Evolutionary conservation across 2,329 filamentous ascomycete genomes (phyloP), one percentile per base, ranked within the genome.

Genomic region (Verticillium longisporum): DNA sequence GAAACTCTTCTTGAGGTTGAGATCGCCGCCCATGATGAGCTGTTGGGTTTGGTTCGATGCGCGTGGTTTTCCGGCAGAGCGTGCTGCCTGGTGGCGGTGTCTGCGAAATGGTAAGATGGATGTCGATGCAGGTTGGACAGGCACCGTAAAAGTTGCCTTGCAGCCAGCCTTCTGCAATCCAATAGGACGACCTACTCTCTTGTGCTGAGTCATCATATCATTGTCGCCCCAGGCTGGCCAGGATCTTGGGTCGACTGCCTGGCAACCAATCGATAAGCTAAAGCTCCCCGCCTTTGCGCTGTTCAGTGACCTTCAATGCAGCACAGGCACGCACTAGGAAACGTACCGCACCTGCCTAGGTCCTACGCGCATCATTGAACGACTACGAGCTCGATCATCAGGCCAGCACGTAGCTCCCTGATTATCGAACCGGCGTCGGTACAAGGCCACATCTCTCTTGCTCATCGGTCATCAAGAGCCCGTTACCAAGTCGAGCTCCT

Each of bases 1-100:
- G 87, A 94, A 99, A 81, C 91, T 90, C 77, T 92, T 92, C 78
- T 97, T 97, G 69, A 96, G 78, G 72, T 98, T 97, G 71, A 99
- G 85, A 83, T 98, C 93, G 72, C 92, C 92, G 72, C 93, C 93
- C 90, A 96, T 97, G 66, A 21, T 53, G 45, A 18, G 18, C 9
- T 53, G 11, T 7, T 18, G 45, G 6, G 18, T 10, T n/a, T 10
- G 38, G 1, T 37, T 37, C 14, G 9, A 18, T 21, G 21, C 45
- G 18, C 11, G 18, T 21, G 7, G 7, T n/a, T 13, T 53, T 34
- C 3, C 3, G 15, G 37, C 3, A 15, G 37, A 34, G 53, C 31
- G 21, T 56, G 53, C 33, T 34, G 10, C 15, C 6, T 36, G 34
- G 4, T 38, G 33, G 31, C 38, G 38, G 15, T 15, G 38, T 14